These are phyloP conservation scores for Tolypocladium paradoxum DNA, from an alignment of 2,329 filamentous ascomycete species.

Conservation along the genomic window DNA sequence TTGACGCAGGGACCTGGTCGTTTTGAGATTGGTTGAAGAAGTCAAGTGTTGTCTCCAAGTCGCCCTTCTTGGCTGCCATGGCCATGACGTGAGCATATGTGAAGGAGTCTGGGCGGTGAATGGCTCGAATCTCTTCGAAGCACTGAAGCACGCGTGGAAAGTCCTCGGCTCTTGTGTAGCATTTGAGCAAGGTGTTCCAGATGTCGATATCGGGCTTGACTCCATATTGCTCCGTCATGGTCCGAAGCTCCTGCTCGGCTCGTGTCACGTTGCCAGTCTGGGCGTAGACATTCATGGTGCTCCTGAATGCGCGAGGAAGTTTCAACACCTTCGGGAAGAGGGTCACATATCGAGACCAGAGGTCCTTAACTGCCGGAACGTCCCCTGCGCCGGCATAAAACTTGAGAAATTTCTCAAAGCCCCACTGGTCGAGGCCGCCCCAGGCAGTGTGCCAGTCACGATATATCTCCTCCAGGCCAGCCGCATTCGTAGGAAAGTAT, in stretches of 20 bases:
- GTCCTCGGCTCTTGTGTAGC: slow-evolving; percentile 55
- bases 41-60: slow-evolving; percentile 56
- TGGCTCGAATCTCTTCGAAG: slow-evolving; percentile 49
- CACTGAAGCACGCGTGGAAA: slow-evolving; percentile 52
- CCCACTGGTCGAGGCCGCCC: slow-evolving; percentile 29
- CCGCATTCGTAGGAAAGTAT: slow-evolving; percentile 24
- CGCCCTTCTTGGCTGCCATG: slow-evolving; percentile 59
- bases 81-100: slow-evolving; percentile 67
- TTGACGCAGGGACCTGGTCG: slow-evolving; percentile 36
- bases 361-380: slow-evolving; percentile 28
- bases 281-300: slow-evolving; percentile 62
- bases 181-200: slow-evolving; percentile 72
- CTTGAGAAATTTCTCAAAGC: slow-evolving; percentile 36
- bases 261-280: slow-evolving; percentile 52
- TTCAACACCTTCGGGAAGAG: slow-evolving; percentile 23
- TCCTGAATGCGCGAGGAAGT: slow-evolving; percentile 32
- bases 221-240: slow-evolving; percentile 45
- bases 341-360: slow-evolving; percentile 33
- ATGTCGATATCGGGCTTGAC: slow-evolving; percentile 45
- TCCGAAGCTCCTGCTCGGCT: slow-evolving; percentile 49
- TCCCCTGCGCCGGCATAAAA: slow-evolving; percentile 39
- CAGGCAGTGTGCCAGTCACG: slow-evolving; percentile 36
- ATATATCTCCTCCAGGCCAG: slow-evolving; percentile 34
- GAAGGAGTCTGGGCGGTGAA: slow-evolving; percentile 43
- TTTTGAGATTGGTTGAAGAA: slow-evolving; percentile 53